Percentiles rank a stretch among this genome's conserved stretches.
Conservation (phyloP, 805 yeast species). For the Teunomyces gatunensis region DNA sequence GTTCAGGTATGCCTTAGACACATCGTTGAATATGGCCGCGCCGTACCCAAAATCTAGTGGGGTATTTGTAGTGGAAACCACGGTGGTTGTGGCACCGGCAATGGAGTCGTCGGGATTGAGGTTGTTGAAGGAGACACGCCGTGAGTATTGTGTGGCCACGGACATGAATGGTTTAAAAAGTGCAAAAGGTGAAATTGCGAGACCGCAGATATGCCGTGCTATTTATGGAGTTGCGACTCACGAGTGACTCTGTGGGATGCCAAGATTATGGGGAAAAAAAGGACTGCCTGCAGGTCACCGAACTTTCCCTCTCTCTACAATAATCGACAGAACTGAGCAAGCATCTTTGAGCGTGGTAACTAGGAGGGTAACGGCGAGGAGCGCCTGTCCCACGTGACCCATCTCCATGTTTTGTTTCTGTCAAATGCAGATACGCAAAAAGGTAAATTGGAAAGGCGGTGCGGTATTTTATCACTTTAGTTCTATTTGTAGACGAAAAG, state of each 20-base stretch:
- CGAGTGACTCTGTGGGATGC: not conserved
- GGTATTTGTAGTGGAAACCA: conserved; percentile 8
- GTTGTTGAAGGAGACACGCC: conserved; percentile 47
- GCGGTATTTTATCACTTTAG: not conserved
- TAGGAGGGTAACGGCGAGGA: not conserved
- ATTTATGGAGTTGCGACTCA: not conserved
- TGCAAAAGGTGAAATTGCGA: not conserved
- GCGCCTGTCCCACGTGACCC: not conserved
- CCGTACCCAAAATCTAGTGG: conserved; percentile 19
- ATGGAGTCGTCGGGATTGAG: conserved; percentile 13
- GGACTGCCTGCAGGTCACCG: not conserved
- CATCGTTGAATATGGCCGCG: conserved; percentile 15
- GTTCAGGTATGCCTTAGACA: conserved; percentile 14
- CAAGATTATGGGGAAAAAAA: not conserved
- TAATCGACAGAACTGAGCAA: too few relatives aligned
- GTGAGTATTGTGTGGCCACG: conserved; percentile 16
- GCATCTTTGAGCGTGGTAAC: too few relatives aligned
- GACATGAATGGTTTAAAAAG: not conserved
- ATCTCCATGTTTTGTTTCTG: too few relatives aligned
- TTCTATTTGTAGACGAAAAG: not conserved
- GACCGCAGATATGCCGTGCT: not conserved
- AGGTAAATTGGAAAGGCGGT: not conserved
- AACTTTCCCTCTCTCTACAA: not conserved
- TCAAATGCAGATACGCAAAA: not conserved
- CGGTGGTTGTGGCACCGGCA: conserved; percentile 2